These are phyloP conservation scores for Candida glucosophila DNA, from an alignment of 1,139 yeast species.

Conservation along the genomic window DNA sequence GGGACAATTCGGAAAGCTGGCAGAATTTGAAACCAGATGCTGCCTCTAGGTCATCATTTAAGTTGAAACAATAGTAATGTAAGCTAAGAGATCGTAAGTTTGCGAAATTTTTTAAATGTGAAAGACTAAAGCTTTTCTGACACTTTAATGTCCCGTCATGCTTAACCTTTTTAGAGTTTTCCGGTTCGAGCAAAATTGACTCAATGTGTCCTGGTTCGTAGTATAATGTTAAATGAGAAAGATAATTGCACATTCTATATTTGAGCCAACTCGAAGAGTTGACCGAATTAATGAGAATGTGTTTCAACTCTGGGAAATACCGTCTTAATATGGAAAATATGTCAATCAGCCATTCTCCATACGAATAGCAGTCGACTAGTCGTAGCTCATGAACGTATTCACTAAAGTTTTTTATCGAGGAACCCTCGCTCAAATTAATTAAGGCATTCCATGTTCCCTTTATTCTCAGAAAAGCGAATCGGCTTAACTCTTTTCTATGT, in stretches of 20 bases:
- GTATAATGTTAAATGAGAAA: constrained; percentile 18
- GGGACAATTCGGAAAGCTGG: constrained; percentile 8
- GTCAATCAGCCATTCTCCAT: constrained; percentile 36
- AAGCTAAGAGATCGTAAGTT: constrained; percentile 15
- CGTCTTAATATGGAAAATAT: constrained; percentile 15
- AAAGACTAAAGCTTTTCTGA: constrained; percentile 23
- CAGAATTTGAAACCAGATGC: neutral
- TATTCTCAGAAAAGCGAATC: constrained; percentile 16
- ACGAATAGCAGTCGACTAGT: constrained; percentile 25
- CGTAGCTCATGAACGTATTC: constrained; percentile 13
- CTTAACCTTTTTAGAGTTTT: constrained; percentile 13
- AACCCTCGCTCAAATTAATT: constrained; percentile 7
- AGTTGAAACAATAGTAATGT: constrained; percentile 24
- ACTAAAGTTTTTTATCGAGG: constrained; percentile 4
- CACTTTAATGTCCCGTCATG: constrained; percentile 6
- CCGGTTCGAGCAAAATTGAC: constrained; percentile 8
- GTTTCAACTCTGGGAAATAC: constrained; percentile 14
- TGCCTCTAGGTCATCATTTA: constrained; percentile 14
- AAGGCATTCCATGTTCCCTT: constrained; percentile 25
- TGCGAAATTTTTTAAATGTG: constrained; percentile 20
- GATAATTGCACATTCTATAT: constrained; percentile 15
- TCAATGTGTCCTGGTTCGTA: constrained; percentile 17
- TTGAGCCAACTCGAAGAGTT: constrained; percentile 37
- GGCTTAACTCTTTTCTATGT: constrained; percentile 13
- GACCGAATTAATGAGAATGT: constrained; percentile 21